Percentiles rank a stretch among this genome's conserved stretches.
Evolutionary conservation across 1,139 yeast species (phyloP).

Genomic region (Saccharomyces hybrid): DNA sequence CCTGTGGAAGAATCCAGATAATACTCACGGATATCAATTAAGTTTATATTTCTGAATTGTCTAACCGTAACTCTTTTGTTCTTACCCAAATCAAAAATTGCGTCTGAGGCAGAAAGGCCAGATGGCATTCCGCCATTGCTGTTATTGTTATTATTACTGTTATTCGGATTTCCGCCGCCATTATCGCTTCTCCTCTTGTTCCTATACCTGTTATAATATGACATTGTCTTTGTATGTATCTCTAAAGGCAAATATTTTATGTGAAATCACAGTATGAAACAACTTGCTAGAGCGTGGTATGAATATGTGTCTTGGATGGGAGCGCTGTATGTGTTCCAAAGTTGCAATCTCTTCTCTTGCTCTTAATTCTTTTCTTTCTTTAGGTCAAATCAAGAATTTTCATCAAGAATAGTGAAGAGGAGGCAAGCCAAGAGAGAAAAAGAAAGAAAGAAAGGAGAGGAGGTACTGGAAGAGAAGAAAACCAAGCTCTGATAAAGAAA

Average conservation of each 20-base stretch:
- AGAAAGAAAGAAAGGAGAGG: not conserved
- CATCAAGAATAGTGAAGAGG: not conserved
- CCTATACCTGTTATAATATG: slow-evolving; percentile 29
- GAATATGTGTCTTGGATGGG: not conserved
- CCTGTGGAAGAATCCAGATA: slow-evolving; percentile 54
- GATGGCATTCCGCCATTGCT: slow-evolving; percentile 6
- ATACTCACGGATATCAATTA: slow-evolving; percentile 77
- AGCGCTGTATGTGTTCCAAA: not conserved
- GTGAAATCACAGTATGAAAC: not conserved
- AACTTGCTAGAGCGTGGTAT: not conserved
- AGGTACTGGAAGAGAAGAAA: not conserved
- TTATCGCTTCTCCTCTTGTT: slow-evolving; percentile 12
- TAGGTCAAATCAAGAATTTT: not conserved
- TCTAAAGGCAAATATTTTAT: not conserved
- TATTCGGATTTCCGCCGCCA: slow-evolving; percentile 3
- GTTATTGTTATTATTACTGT: not conserved
- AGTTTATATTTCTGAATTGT: slow-evolving; percentile 51
- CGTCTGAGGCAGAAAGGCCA: slow-evolving; percentile 23
- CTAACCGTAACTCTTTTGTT: slow-evolving; percentile 68
- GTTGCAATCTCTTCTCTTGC: not conserved
- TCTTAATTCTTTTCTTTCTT: not conserved
- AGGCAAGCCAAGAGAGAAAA: not conserved
- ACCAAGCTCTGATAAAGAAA: not conserved
- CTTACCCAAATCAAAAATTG: slow-evolving; percentile 45
- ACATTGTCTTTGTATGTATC: slow-evolving; percentile 14